Conservation (phyloP, 1,284 basidiomycete genomes). For the Ceratobasidium sp. region DNA sequence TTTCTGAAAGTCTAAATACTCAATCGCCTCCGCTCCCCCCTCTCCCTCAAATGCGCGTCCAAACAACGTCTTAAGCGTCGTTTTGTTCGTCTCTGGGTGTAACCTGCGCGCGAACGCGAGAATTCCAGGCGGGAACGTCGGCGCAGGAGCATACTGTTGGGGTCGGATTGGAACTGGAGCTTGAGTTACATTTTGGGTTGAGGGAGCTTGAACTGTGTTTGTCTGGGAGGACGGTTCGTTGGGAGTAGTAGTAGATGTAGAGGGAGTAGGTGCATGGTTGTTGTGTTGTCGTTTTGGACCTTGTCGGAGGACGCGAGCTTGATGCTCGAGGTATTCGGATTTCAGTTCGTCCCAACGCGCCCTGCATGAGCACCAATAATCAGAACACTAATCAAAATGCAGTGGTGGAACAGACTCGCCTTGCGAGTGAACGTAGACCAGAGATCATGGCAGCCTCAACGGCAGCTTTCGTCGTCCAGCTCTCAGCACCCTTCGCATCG, state of each 20-base stretch:
- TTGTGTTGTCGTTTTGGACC: neutral
- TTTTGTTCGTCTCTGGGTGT: conserved; percentile 78
- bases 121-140: conserved; percentile 69
- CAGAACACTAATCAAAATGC: neutral
- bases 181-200: no score
- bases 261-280: neutral
- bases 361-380: conserved; percentile 55
- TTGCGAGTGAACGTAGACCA: conserved; percentile 64
- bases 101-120: conserved; percentile 75
- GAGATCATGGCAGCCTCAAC: conserved; percentile 62
- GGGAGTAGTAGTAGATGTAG: neutral
- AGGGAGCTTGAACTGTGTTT: no score
- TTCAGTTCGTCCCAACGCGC: conserved; percentile 68
- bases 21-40: conserved; percentile 57
- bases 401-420: conserved; percentile 24
- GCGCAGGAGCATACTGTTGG: neutral
- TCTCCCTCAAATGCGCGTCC: conserved; percentile 56
- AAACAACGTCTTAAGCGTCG: conserved; percentile 72
- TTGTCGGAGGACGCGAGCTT: conserved; percentile 49
- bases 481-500: conserved; percentile 30
- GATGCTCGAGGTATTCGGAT: conserved; percentile 70
- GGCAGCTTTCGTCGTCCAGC: conserved; percentile 24
- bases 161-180: neutral
- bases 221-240: neutral
- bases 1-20: conserved; percentile 81